Evolutionary conservation across 345 rosid genomes (phyloP), one percentile per base, ranked within the genome.

Genomic region (Balakata baccata): DNA sequence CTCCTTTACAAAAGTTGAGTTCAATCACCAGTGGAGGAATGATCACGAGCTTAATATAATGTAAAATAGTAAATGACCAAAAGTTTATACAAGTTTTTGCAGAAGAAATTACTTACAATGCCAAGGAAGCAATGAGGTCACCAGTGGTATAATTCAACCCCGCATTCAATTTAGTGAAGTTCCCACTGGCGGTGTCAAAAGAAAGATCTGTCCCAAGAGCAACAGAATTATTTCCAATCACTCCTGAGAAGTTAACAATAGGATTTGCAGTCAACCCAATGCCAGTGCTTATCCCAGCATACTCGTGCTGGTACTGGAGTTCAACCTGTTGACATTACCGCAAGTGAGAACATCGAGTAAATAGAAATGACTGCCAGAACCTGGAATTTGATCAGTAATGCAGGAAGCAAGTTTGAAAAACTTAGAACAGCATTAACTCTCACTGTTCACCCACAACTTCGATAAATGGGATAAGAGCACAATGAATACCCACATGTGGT

Each of bases 201-300:
- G 93, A 79, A 3, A 91, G 86, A 82, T 96, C 97, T n/a, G 99
- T 87, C 72, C 99, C 99, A 56, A 91, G 80, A 70, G 97, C 79
- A 73, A 90, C 43, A 37, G 50, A 17, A 43, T 78, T 80, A 76
- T 79, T 87, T 63, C 99, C 99, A 70, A 96, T 73, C 69, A 93
- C 98, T 61, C 97, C 92, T 43, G 99, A 87, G 84, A 96, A 91
- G 80, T 90, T 96, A 77, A 90, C 89, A 78, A 85, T 34, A 4
- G 99, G 99, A 79, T 60, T 91, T 62, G 91, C 90, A 52, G 91
- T 93, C 84, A 96, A 75, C 4, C 98, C 99, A 62, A 96, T 75
- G 81, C 94, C 77, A 64, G 97, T 84, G 82, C 91, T 86, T 69
- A 96, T 86, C 73, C 97, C 99, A 49, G 97, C 89, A 63, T 93